Base-by-base conservation (phyloP, 2,329 filamentous ascomycete species). In the Curvularia hawaiiensis region DNA sequence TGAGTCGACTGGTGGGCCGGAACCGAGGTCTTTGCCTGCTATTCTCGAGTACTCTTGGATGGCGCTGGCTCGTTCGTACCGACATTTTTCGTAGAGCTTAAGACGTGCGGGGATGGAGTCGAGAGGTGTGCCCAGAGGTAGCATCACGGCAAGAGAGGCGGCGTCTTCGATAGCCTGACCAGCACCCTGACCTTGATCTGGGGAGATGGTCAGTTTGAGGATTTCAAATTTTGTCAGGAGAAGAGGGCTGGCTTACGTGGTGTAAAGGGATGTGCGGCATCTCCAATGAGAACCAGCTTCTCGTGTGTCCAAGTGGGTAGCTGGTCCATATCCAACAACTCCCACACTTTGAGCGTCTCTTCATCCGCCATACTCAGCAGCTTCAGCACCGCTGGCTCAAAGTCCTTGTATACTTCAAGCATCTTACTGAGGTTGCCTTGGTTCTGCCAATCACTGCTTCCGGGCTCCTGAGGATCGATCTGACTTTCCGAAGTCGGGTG, bases 91-190 rank as follows among this genome's bases (percentile, higher is more conserved):
- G 64, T 89, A 89, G 0, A 90, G 75, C 52, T 79, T 77, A 8
- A 90, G 74, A 0, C 87, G 79, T 8, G 83, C 81, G 0, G 82
- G 74, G 0, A 90, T 75, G 0, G 86, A 82, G 0, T 77, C 70
- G 0, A 68, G 59, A 0, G 67, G 54, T 0, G 82, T 82, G 0
- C 80, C 82, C 0, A 63, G 60, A 0, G 82, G 80, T 0, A 90
- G 75, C 7, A 90, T 77, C 1, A 83, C 81, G 0, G 79, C 81
- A 0, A 91, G 68, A 0, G 86, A 81, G 0, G 83, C 84, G 0
- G 83, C 87, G 60, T 91, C 88, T 68, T 91, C 88, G 43, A 90
- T 89, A 0, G 88, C 88, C 55, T 84, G 79, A 0, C 77, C 86
- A 9, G 82, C 88, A 2, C 87, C 88, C 67, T 88, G 85, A 0